Evolutionary conservation across 2,329 filamentous ascomycete genomes (phyloP), one percentile per base, ranked within the genome.

Genomic region (Pseudopithomyces chartarum): DNA sequence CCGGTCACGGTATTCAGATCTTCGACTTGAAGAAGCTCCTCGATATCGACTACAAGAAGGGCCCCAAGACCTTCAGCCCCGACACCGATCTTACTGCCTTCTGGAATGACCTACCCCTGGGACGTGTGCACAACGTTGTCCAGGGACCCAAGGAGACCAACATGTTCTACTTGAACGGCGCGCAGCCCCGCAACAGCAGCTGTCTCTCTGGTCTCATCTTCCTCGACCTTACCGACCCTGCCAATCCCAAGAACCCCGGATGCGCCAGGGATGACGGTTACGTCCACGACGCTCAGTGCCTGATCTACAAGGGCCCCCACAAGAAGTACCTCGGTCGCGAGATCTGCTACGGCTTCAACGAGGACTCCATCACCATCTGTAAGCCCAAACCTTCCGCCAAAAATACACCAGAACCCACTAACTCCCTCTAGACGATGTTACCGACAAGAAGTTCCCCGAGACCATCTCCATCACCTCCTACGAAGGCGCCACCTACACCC

Each of bases 261-360:
- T 86, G 83, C 64, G 80, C 81, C 8, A 73, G 77, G 39, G 68
- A 79, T 36, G 84, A 86, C 66, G 84, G 84, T 52, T 86, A 87
- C 66, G 83, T 86, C 5, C 84, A 87, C 67, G 84, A 86, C 63
- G 84, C 84, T 1, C 84, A 87, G 70, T 86, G 84, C 67, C 73
- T 86, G 8, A 79, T 80, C 39, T 84, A 84, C 73, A 78, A 76
- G 8, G 83, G 83, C 0, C 82, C 82, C 0, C 78, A 84, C 60
- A 69, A 69, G 33, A 68, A 75, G 33, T 85, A 82, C 69, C 66
- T 71, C 3, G 81, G 79, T 12, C 75, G 75, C 8, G 81, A 85
- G 49, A 83, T 85, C 63, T 85, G 83, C 78, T 81, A 83, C 67
- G 81, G 79, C 32, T 84, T 83, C 74, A 84, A 84, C 68, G 82